These are phyloP conservation scores for Aspergillus cejpii DNA, from an alignment of 2,329 filamentous ascomycete species.

Conservation along the genomic window DNA sequence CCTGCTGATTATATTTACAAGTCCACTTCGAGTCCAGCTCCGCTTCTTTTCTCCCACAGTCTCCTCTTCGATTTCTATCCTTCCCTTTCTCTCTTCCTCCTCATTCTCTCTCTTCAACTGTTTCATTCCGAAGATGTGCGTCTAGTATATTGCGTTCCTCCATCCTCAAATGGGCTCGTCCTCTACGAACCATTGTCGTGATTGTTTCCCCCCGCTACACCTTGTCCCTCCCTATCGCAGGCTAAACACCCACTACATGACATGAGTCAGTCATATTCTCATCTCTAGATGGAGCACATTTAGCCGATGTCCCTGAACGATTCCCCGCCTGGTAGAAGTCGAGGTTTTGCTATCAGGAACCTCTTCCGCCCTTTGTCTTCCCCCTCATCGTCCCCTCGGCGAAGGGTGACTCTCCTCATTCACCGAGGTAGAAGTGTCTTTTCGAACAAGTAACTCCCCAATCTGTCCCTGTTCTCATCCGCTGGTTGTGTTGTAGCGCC, in stretches of 20 bases:
- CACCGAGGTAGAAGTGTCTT: constrained; percentile 34
- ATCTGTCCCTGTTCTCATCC: constrained; percentile 5
- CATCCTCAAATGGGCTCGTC: constrained; percentile 20
- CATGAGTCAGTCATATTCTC: constrained; percentile 17
- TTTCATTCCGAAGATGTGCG: constrained; percentile 13
- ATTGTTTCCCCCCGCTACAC: constrained; percentile 4
- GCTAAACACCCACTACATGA: constrained; percentile 10
- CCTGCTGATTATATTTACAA: constrained; percentile 14
- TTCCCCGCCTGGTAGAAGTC: constrained; percentile 26
- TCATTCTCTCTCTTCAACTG: not conserved
- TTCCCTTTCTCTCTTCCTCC: not conserved
- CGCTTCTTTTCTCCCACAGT: constrained; percentile 11
- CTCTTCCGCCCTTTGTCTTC: constrained; percentile 29
- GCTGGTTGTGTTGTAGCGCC: not conserved
- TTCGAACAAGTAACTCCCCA: constrained; percentile 29
- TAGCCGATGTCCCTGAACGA: constrained; percentile 35
- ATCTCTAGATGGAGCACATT: constrained; percentile 25
- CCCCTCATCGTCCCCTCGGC: constrained; percentile 25
- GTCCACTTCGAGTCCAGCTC: constrained; percentile 17
- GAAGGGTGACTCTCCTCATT: constrained; percentile 28
- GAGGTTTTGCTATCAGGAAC: constrained; percentile 27
- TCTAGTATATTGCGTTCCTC: constrained; percentile 15
- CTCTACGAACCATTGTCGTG: constrained; percentile 9
- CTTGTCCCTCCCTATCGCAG: constrained; percentile 4
- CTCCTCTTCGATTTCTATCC: constrained; percentile 7